Percentiles rank a stretch among this genome's conserved stretches.
Evolutionary conservation across 1,284 basidiomycete genomes (phyloP).

Genomic region (Neolentinus lepideus): DNA sequence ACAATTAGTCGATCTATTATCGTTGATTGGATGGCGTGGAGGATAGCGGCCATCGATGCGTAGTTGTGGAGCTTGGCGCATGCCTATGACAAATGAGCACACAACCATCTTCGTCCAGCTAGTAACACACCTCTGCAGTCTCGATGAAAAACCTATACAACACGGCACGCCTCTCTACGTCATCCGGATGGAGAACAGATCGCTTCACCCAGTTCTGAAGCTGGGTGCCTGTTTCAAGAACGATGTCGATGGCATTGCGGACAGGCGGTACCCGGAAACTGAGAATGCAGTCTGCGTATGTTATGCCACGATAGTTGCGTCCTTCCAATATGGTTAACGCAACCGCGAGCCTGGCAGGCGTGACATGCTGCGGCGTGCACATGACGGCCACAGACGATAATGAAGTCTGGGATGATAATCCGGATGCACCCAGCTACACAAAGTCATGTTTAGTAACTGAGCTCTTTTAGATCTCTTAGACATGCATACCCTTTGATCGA

Average conservation of each 20-base stretch:
- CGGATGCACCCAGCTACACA: too few relatives aligned
- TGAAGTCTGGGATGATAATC: too few relatives aligned
- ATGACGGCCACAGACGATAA: too few relatives aligned
- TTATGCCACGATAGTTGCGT: slow-evolving; percentile 28
- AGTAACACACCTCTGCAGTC: slow-evolving; percentile 25
- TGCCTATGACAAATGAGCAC: slow-evolving; percentile 6
- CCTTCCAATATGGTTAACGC: slow-evolving; percentile 36
- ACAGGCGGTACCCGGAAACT: slow-evolving; percentile 24
- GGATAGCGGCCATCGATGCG: slow-evolving; percentile 5
- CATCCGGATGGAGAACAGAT: slow-evolving; percentile 18
- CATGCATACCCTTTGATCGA: slow-evolving; percentile 17
- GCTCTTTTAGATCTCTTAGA: slow-evolving; percentile 15
- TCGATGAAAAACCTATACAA: slow-evolving; percentile 36
- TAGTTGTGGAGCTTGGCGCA: slow-evolving; percentile 12
- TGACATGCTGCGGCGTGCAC: slow-evolving; percentile 2
- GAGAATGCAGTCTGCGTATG: slow-evolving; percentile 33
- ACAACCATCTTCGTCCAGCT: background rate
- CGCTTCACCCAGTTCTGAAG: slow-evolving; percentile 37
- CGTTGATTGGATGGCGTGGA: background rate
- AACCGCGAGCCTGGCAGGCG: slow-evolving; percentile 26
- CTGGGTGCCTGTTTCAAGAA: slow-evolving; percentile 27
- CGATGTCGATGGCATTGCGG: slow-evolving; percentile 22
- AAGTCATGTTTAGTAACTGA: background rate
- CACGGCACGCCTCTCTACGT: slow-evolving; percentile 25
- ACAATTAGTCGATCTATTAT: background rate